These are phyloP conservation scores for Vanrija humicola DNA, from an alignment of 1,284 basidiomycete species.

Conservation along the genomic window DNA sequence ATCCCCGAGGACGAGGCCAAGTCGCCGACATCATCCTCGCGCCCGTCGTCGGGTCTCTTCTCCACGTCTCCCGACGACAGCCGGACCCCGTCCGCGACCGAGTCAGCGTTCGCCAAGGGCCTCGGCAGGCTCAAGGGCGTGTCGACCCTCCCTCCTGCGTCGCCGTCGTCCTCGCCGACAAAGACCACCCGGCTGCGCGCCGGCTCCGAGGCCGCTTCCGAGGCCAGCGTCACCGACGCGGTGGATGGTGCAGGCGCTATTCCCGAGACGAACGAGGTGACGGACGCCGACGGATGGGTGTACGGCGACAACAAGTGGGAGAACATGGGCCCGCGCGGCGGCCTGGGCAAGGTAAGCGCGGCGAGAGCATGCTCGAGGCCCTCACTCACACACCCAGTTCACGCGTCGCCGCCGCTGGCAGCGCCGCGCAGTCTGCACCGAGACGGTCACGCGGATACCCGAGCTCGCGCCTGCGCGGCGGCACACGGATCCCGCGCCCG, in stretches of 20 bases:
- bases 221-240: slow-evolving; percentile 23
- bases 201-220: slow-evolving; percentile 12
- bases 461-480: slow-evolving; percentile 11
- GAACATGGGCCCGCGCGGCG: slow-evolving; percentile 65
- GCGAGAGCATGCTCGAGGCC: too few species aligned
- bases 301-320: slow-evolving; percentile 98
- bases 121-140: slow-evolving; percentile 43
- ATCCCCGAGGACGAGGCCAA: slow-evolving; percentile 1
- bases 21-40: neutral
- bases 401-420: slow-evolving; percentile 80
- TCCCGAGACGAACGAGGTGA: slow-evolving; percentile 49
- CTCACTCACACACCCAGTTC: slow-evolving; percentile 54
- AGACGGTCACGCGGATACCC: slow-evolving; percentile 58
- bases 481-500: neutral
- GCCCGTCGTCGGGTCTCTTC: slow-evolving; percentile 20
- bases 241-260: slow-evolving; percentile 9
- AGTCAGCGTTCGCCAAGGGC: slow-evolving; percentile 50
- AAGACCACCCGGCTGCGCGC: slow-evolving; percentile 13
- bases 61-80: slow-evolving; percentile 10
- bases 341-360: slow-evolving; percentile 68
- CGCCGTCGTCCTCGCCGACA: slow-evolving; percentile 25
- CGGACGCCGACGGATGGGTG: slow-evolving; percentile 87
- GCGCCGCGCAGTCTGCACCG: slow-evolving; percentile 69
- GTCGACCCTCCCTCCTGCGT: slow-evolving; percentile 10
- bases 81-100: slow-evolving; percentile 42